A percentile compares a stretch with the other conserved stretches of the same genome.
Evolutionary conservation across 176 grass and related monocot species (phyloP).

Genomic region (Saccharum spontaneum): DNA sequence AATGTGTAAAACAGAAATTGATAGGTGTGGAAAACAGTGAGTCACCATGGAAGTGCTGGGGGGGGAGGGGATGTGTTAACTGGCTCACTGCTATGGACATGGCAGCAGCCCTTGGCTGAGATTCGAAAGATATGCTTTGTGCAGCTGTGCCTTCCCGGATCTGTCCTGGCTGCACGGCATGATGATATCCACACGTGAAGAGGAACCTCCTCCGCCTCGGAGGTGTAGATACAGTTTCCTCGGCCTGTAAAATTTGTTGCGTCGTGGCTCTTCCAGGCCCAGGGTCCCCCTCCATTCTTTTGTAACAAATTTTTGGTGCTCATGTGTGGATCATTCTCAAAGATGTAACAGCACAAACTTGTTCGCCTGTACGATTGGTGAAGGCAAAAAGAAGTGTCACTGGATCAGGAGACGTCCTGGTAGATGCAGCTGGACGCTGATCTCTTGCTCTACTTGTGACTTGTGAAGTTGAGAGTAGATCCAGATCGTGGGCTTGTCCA

Average conservation of each 20-base stretch:
- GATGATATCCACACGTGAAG: constrained; percentile 28
- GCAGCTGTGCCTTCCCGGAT: neutral
- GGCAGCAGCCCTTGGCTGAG: constrained; percentile 34
- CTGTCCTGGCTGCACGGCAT: constrained; percentile 6
- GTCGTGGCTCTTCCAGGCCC: constrained; percentile 27
- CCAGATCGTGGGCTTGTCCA: neutral
- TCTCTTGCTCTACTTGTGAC: neutral
- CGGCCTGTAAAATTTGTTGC: constrained; percentile 27
- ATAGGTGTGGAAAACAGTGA: constrained; percentile 28
- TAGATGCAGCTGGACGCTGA: neutral
- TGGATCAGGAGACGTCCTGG: neutral
- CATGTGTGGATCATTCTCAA: constrained; percentile 20
- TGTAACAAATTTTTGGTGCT: constrained; percentile 59
- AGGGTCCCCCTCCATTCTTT: constrained; percentile 31
- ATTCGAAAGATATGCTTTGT: constrained; percentile 18
- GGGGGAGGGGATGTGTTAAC: neutral
- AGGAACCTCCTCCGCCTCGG: neutral
- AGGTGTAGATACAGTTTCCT: constrained; percentile 47
- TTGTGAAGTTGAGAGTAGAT: neutral
- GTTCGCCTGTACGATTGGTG: constrained; percentile 14
- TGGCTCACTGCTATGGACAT: neutral
- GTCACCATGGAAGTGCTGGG: neutral
- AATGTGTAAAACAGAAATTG: constrained; percentile 36
- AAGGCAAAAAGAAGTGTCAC: neutral
- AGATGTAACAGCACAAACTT: constrained; percentile 15